A percentile compares a stretch with the other conserved stretches of the same genome.
Conservation (phyloP, 2,329 filamentous ascomycete species). For the Microsporum ferrugineum region DNA sequence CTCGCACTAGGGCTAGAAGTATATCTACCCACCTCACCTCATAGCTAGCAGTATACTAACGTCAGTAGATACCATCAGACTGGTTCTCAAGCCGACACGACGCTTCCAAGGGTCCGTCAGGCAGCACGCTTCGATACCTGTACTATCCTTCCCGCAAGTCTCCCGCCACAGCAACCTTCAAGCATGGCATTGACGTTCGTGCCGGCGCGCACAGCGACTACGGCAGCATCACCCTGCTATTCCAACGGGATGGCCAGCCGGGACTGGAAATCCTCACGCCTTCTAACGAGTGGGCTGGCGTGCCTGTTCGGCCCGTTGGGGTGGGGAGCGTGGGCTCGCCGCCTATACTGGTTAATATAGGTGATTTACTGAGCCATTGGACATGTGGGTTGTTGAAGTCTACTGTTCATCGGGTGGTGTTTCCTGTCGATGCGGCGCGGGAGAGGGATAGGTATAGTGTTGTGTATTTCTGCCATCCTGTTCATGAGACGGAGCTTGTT, state of each 20-base stretch:
- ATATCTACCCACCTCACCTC: conserved; percentile 14
- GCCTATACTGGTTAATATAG: conserved; percentile 65
- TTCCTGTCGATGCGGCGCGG: conserved; percentile 36
- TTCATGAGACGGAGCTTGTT: conserved; percentile 44
- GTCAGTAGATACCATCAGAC: conserved; percentile 32
- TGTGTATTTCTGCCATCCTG: conserved; percentile 53
- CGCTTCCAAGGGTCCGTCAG: conserved; percentile 38
- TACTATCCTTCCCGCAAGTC: conserved; percentile 54
- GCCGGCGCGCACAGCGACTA: conserved; percentile 92
- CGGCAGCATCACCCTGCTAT: conserved; percentile 57
- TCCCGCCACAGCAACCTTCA: conserved; percentile 32
- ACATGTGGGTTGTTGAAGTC: conserved; percentile 77
- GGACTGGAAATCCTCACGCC: conserved; percentile 70
- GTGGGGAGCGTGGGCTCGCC: conserved; percentile 31
- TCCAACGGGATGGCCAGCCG: conserved; percentile 73
- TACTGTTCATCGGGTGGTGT: conserved; percentile 81
- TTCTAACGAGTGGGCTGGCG: conserved; percentile 49
- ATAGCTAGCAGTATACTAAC: conserved; percentile 4
- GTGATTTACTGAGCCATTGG: conserved; percentile 70
- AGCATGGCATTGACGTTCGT: conserved; percentile 54
- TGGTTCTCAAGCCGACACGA: conserved; percentile 56
- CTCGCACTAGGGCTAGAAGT: conserved; percentile 68
- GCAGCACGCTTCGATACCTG: conserved; percentile 57
- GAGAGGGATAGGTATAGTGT: conserved; percentile 43
- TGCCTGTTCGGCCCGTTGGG: conserved; percentile 49